Base-by-base conservation (phyloP, 192 early-diverging fungal species). In the Coemansia javaensis region DNA sequence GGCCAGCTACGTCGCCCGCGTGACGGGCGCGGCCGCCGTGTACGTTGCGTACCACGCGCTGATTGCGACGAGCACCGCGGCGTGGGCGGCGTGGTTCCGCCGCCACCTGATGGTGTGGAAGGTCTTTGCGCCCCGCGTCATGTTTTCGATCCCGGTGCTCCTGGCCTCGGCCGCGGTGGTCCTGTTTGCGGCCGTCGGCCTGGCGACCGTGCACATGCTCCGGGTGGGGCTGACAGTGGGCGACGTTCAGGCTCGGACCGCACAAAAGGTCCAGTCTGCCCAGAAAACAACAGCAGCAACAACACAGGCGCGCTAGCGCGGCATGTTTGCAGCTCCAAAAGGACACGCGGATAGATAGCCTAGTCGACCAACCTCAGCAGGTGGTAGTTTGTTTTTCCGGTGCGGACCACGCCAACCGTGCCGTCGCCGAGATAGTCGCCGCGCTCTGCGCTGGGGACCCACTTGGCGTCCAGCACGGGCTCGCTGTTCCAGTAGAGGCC, bases 61-160 rank as follows among this genome's bases (percentile, higher is more conserved):
- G 35, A 44, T 77, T 4, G 34, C 79, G 36, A 52, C 57, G 1
- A 65, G 62, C 23, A 51, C 77, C 11, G 80, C 83, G 22, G 58
- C 79, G 25, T 76, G 77, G 30, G 88, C 84, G 0, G 85, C 80
- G 9, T 63, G 71, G 53, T 88, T 90, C 60, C 63, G 88, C 35
- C 73, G 94, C 1, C 93, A 97, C 63, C 77, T 95, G 50, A 95
- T 95, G 94, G 89, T 92, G n/a, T 97, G 93, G 94, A 91, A 90
- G 48, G 80, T 95, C 8, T 97, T 91, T 87, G 91, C 89, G 9
- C 93, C 94, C 1, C 77, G 92, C 50, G 92, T 88, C 50, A 79
- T 97, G 66, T 60, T 90, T 18, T 34, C 68, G 1, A 57, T 42
- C 9, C 68, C 68, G 0, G 58, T 65, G 4, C 28, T 54, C 10